Evolutionary conservation across 257 asterid genomes (phyloP), one percentile per base, ranked within the genome.

Genomic region (Solanum peruvianum): DNA sequence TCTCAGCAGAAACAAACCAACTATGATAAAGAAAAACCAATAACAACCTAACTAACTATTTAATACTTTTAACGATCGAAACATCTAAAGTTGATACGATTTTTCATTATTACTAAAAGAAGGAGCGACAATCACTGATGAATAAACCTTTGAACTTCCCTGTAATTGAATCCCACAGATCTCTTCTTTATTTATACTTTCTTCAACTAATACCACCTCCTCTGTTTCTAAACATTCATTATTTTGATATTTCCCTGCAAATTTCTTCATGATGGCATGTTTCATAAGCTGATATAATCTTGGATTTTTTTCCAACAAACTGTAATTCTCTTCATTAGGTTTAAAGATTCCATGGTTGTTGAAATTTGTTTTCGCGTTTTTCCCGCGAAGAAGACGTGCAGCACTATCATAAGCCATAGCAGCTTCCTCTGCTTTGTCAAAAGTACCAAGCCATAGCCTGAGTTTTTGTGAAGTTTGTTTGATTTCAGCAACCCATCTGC

Each of bases 401-500:
- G 92, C 92, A 21, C 60, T 83, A 29, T 90, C 92, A 67, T 90
- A 90, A n/a, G 91, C 92, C 77, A 85, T 25, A 84, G 91, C 92
- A 8, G 92, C 92, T 86, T 90, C 91, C 69, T 90, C 92, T 14
- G 91, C 88, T 12, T 20, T 85, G 64, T 90, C 88, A 31, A 87
- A 90, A 81, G 92, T 90, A 2, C 92, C 92, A 15, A 90, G n/a
- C 92, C 92, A 90, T 1, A 90, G 85, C 91, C 91, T 87, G 45
- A 90, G 82, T 64, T 90, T 89, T 64, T 90, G 89, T 15, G 89
- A 27, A 10, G 91, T 82, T 31, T 87, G 91, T 69, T 88, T 90
- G 80, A 73, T 90, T 72, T 90, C 91, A 21, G 92, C 91, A 6
- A 90, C 92, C 92, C 92, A 90, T 90, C 91, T 90, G 14, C 91